Conservation (phyloP, 441 rosid genomes). For the Rhodomyrtus psidioides region DNA sequence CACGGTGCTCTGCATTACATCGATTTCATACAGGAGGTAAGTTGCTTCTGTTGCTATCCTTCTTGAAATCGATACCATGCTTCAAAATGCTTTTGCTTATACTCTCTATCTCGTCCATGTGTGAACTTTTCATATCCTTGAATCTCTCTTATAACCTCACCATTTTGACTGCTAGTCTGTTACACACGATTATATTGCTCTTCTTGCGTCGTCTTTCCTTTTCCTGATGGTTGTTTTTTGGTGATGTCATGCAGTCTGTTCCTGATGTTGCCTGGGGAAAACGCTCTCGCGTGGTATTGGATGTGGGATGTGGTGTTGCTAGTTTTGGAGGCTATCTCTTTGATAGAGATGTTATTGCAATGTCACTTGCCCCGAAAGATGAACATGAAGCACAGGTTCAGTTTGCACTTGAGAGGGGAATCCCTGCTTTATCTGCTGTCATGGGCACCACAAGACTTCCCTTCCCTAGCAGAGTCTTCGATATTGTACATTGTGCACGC, state of each 20-base stretch:
- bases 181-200: background rate
- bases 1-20: conserved; percentile 95
- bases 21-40: conserved; percentile 85
- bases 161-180: background rate
- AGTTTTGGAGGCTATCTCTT: conserved; percentile 94
- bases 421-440: conserved; percentile 92
- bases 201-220: background rate
- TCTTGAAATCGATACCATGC: background rate
- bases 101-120: background rate
- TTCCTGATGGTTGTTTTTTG: background rate
- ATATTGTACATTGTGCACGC: conserved; percentile 91
- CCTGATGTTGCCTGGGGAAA: conserved; percentile 88
- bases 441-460: conserved; percentile 97
- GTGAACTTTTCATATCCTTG: background rate
- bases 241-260: conserved; percentile 47
- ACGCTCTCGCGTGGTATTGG: conserved; percentile 72
- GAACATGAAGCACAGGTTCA: conserved; percentile 99
- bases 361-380: conserved; percentile 99
- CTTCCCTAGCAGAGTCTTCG: conserved; percentile 82
- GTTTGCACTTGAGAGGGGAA: conserved; percentile 95
- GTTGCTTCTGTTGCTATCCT: conserved; percentile 1
- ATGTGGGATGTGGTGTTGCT: conserved; percentile 98
- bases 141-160: background rate
- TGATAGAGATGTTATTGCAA: conserved; percentile 68
- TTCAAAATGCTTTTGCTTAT: background rate